phyloP scores from a whole-genome alignment of 768 basidiomycete species.

The Serendipita indica region DNA sequence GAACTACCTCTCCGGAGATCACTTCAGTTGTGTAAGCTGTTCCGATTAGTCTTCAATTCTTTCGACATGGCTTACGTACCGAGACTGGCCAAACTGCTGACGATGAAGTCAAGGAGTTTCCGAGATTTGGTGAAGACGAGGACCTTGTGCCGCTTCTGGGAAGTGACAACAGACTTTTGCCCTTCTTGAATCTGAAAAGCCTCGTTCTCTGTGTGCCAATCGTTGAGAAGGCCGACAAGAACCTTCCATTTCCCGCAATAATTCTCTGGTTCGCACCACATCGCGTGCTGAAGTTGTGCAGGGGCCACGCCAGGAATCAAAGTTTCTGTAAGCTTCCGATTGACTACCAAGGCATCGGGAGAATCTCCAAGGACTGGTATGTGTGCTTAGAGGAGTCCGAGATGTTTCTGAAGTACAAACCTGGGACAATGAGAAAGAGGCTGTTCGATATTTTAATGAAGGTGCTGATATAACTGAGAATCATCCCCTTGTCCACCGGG shows the following conservation, averaged over 20 bases:
- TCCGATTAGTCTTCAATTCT: too few relatives aligned
- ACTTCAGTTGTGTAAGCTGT: too few relatives aligned
- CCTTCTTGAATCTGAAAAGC: constrained; percentile 51
- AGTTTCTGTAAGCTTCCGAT: constrained; percentile 44
- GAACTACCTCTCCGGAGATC: too few relatives aligned
- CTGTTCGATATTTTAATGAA: constrained; percentile 83
- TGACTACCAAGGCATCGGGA: constrained; percentile 30
- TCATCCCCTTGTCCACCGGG: constrained; percentile 29
- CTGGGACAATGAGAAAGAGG: constrained; percentile 69
- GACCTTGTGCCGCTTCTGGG: constrained; percentile 48
- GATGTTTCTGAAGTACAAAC: constrained; percentile 26
- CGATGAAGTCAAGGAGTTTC: constrained; percentile 74
- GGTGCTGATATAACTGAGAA: constrained; percentile 69
- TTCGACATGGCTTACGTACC: not conserved
- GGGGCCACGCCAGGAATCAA: constrained; percentile 42
- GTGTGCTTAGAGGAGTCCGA: not conserved
- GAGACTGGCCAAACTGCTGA: too few relatives aligned
- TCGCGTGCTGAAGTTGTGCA: constrained; percentile 28
- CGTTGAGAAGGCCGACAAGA: constrained; percentile 19
- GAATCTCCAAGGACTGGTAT: not conserved
- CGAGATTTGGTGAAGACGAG: constrained; percentile 89
- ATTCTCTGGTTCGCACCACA: constrained; percentile 44
- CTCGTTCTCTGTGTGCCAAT: constrained; percentile 27
- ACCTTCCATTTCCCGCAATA: constrained; percentile 82
- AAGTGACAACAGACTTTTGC: constrained; percentile 23